phyloP scores from a whole-genome alignment of 2,329 filamentous ascomycete species.

The Tolypocladium album region DNA sequence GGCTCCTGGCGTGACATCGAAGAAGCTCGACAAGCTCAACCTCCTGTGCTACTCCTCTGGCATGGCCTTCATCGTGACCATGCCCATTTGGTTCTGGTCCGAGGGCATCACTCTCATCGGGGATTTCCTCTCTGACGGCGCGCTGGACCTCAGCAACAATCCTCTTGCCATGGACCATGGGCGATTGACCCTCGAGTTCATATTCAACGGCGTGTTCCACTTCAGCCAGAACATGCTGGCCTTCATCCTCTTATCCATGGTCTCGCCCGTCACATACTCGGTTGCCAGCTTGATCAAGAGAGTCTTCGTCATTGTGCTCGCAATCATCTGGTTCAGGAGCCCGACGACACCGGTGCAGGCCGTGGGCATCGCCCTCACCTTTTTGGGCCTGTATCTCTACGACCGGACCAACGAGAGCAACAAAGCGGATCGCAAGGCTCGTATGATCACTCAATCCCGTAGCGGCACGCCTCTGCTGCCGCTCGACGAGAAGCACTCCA shows the following conservation, averaged over 20 bases:
- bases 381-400: slow-evolving; percentile 88
- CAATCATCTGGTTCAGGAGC: slow-evolving; percentile 93
- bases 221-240: slow-evolving; percentile 95
- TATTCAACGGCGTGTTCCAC: slow-evolving; percentile 96
- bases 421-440: slow-evolving; percentile 74
- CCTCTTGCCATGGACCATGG: slow-evolving; percentile 68
- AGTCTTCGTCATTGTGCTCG: slow-evolving; percentile 91
- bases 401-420: slow-evolving; percentile 84
- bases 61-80: slow-evolving; percentile 77
- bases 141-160: slow-evolving; percentile 47
- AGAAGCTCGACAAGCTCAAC: slow-evolving; percentile 93
- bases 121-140: slow-evolving; percentile 74
- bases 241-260: slow-evolving; percentile 82
- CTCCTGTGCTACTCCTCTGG: slow-evolving; percentile 94
- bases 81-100: slow-evolving; percentile 86
- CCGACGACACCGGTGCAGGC: slow-evolving; percentile 75
- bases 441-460: slow-evolving; percentile 40
- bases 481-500: slow-evolving; percentile 33
- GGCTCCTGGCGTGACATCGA: slow-evolving; percentile 46
- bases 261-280: slow-evolving; percentile 94
- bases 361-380: slow-evolving; percentile 78
- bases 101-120: slow-evolving; percentile 71
- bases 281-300: slow-evolving; percentile 94
- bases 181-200: slow-evolving; percentile 67
- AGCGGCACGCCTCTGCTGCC: slow-evolving; percentile 51